These are phyloP conservation scores for Casuarina cunninghamiana DNA, from an alignment of 306 rosid genomes.

Conservation along the genomic window DNA sequence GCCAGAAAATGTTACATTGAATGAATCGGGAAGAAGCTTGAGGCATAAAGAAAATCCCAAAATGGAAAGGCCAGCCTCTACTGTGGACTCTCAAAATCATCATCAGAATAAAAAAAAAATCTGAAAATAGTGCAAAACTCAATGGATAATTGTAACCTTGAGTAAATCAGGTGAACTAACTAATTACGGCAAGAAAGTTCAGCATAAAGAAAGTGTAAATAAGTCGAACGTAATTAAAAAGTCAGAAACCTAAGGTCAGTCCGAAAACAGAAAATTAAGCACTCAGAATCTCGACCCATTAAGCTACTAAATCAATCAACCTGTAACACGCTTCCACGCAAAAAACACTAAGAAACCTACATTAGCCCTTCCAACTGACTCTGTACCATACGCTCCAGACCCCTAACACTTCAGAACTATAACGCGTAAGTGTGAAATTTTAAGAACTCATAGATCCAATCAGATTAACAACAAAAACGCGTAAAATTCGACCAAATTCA, in stretches of 20 bases:
- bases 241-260: neutral
- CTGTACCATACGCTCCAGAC: neutral
- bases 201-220: neutral
- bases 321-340: neutral
- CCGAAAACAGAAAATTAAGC: neutral
- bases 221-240: neutral
- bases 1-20: neutral
- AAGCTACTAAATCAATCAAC: neutral
- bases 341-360: neutral
- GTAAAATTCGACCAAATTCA: slow-evolving; percentile 1
- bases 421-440: neutral
- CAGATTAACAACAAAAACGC: neutral
- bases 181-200: neutral
- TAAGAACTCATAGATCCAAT: slow-evolving; percentile 4
- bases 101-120: neutral
- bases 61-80: neutral
- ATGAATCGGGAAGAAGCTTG: neutral
- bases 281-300: neutral
- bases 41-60: neutral
- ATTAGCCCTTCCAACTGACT: neutral
- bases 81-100: neutral
- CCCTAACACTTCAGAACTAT: neutral
- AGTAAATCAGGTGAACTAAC: neutral
- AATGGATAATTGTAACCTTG: neutral
- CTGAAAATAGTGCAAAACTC: neutral